These are phyloP conservation scores for Picochlorum costavermella DNA, from an alignment of 139 green algal genomes.

Conservation along the genomic window DNA sequence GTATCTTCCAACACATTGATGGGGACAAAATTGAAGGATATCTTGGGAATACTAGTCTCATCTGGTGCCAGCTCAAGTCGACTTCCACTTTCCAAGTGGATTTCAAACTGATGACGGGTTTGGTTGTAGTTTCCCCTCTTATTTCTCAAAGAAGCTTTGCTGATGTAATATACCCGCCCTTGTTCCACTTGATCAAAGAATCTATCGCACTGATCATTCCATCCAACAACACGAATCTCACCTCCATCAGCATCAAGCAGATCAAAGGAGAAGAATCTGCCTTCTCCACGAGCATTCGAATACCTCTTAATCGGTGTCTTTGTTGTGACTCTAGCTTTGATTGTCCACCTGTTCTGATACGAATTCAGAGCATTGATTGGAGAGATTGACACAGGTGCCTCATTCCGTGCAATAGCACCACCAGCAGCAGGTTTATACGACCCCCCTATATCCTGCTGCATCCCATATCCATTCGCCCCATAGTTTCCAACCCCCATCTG, in stretches of 20 bases:
- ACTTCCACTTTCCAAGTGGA: slow-evolving; percentile 66
- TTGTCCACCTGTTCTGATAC: slow-evolving; percentile 90
- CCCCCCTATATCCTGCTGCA: not conserved
- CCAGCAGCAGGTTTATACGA: not conserved
- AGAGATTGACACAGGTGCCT: slow-evolving; percentile 56
- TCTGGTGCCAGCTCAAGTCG: slow-evolving; percentile 41
- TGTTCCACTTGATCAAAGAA: slow-evolving; percentile 36
- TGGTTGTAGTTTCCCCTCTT: slow-evolving; percentile 33
- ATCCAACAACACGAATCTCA: slow-evolving; percentile 40
- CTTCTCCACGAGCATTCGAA: slow-evolving; percentile 69
- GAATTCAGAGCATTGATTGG: slow-evolving; percentile 86
- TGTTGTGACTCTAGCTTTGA: slow-evolving; percentile 78
- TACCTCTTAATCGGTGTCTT: slow-evolving; percentile 64
- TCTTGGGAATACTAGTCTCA: slow-evolving; percentile 54
- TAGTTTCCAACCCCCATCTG: slow-evolving; percentile 9
- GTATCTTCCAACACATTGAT: slow-evolving; percentile 70
- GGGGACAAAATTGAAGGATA: slow-evolving; percentile 65
- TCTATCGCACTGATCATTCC: slow-evolving; percentile 42
- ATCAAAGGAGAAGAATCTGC: slow-evolving; percentile 92
- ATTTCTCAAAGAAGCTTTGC: slow-evolving; percentile 65
- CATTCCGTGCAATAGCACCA: slow-evolving; percentile 36
- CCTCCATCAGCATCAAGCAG: slow-evolving; percentile 33
- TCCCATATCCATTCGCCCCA: slow-evolving; percentile 3
- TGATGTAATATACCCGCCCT: slow-evolving; percentile 73
- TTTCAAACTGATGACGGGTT: slow-evolving; percentile 83